Evolutionary conservation across 306 rosid species (phyloP).

Genomic region (Purshia tridentata): DNA sequence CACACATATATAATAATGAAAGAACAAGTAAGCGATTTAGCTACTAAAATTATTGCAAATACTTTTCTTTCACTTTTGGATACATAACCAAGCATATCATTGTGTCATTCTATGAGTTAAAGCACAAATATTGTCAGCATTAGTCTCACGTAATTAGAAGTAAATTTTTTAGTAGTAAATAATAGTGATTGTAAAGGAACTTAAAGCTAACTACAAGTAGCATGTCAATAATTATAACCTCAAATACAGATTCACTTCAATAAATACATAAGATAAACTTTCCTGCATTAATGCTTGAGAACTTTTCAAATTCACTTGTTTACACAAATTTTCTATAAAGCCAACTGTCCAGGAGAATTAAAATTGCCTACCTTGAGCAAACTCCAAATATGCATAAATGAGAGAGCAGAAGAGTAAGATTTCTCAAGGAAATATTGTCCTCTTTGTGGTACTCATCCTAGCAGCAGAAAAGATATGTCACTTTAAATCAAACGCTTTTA

Average conservation of each 20-base stretch:
- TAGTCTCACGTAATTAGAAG: not conserved
- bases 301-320: not conserved
- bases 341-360: not conserved
- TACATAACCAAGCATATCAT: not conserved
- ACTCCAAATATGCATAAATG: slow-evolving; percentile 82
- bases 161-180: not conserved
- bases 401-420: slow-evolving; percentile 75
- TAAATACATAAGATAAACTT: not conserved
- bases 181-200: not conserved
- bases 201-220: not conserved
- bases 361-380: slow-evolving; percentile 64
- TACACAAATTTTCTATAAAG: not conserved
- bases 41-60: not conserved
- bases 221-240: not conserved
- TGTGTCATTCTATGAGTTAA: not conserved
- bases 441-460: slow-evolving; percentile 80
- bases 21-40: not conserved
- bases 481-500: not conserved
- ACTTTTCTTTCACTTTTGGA: not conserved
- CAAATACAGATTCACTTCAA: not conserved
- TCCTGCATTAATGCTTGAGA: not conserved
- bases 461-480: slow-evolving; percentile 9
- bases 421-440: slow-evolving; percentile 82
- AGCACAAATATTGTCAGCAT: not conserved
- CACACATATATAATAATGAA: too few species aligned